These are phyloP conservation scores for Datura wrightii DNA, from an alignment of 257 asterid genomes.

Conservation along the genomic window DNA sequence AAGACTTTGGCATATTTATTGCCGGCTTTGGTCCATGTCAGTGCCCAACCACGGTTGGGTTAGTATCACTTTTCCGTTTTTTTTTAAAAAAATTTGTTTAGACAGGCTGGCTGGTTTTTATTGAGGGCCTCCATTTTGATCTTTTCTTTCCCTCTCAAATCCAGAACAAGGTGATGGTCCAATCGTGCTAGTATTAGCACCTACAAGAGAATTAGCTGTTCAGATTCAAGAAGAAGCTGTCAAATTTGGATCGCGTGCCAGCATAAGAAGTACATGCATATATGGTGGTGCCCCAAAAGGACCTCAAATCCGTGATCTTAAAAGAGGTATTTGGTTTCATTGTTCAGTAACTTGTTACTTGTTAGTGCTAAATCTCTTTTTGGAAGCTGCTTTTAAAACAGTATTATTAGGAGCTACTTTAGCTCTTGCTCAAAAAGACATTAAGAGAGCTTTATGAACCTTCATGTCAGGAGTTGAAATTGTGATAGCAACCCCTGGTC, in stretches of 20 bases:
- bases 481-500: conserved; percentile 91
- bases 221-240: conserved; percentile 89
- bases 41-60: conserved; percentile 89
- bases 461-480: conserved; percentile 80
- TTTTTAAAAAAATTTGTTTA: not conserved
- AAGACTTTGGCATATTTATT: conserved; percentile 85
- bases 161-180: conserved; percentile 92
- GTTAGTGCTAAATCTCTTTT: conserved; percentile 13
- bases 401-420: too few species aligned
- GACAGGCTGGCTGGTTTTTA: not conserved
- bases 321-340: conserved; percentile 56
- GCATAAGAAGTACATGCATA: conserved; percentile 80
- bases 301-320: conserved; percentile 90
- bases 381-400: conserved; percentile 23
- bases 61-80: conserved; percentile 36
- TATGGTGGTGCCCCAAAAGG: conserved; percentile 98
- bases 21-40: conserved; percentile 87
- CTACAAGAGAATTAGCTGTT: conserved; percentile 93
- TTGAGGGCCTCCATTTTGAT: not conserved
- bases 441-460: too few species aligned
- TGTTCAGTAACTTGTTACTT: conserved; percentile 24
- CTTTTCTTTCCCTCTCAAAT: conserved; percentile 19
- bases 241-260: conserved; percentile 73
- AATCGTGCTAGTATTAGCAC: conserved; percentile 79
- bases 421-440: too few species aligned